Percentiles rank a stretch among this genome's conserved stretches.
phyloP scores from a whole-genome alignment of 768 basidiomycete genomes.

The button mushroom (Agaricus bisporus) region DNA sequence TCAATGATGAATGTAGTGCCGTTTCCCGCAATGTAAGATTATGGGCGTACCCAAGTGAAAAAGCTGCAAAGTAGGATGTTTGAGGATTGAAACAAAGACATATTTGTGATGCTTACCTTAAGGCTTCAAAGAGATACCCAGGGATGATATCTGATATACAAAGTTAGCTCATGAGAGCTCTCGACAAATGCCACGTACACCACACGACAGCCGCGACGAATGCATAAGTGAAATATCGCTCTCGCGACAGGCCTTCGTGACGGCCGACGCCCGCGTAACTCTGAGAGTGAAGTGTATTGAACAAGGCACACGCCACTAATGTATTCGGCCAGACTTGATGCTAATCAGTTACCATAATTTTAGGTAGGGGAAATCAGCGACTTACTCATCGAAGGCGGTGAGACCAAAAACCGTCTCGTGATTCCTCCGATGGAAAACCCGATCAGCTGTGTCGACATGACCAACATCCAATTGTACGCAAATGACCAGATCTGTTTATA shows the following conservation, averaged over 20 bases:
- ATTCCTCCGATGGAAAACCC: conserved; percentile 54
- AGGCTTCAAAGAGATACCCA: conserved; percentile 55
- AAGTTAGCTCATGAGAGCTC: neutral
- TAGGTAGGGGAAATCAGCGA: neutral
- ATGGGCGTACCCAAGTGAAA: conserved; percentile 39
- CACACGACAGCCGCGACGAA: conserved; percentile 41
- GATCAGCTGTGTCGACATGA: conserved; percentile 69
- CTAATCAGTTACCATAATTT: neutral
- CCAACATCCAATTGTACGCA: conserved; percentile 51
- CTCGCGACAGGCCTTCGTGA: conserved; percentile 48
- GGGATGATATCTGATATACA: conserved; percentile 43
- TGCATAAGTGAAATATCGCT: conserved; percentile 52
- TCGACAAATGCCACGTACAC: conserved; percentile 27
- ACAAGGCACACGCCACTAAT: conserved; percentile 63
- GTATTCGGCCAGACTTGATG: conserved; percentile 66
- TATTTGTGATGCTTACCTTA: conserved; percentile 31
- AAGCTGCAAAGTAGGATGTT: conserved; percentile 21
- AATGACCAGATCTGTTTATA: conserved; percentile 58
- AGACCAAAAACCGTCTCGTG: conserved; percentile 56
- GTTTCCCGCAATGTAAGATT: neutral
- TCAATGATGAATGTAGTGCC: conserved; percentile 10
- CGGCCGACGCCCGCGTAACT: conserved; percentile 49
- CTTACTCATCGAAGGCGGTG: conserved; percentile 60
- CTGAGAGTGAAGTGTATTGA: conserved; percentile 68
- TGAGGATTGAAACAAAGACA: neutral